These are phyloP conservation scores for Salvia splendens DNA, from an alignment of 257 asterid genomes.

Conservation along the genomic window DNA sequence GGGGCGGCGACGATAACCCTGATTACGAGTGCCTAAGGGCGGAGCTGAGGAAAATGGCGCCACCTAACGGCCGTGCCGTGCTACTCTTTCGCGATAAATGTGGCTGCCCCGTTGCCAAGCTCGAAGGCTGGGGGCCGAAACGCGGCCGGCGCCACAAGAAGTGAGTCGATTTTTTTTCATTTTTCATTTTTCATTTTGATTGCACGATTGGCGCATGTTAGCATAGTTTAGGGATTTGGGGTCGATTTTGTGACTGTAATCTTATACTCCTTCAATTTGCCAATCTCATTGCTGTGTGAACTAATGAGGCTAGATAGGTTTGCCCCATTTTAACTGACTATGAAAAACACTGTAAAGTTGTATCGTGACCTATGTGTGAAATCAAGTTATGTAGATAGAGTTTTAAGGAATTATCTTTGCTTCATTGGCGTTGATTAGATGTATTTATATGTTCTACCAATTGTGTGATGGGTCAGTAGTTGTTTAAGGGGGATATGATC, in stretches of 20 bases:
- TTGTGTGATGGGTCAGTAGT: background rate
- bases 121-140: slow-evolving; percentile 80
- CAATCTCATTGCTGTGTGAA: too few species aligned
- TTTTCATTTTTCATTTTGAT: background rate
- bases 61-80: slow-evolving; percentile 83
- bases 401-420: too few species aligned
- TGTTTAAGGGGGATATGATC: slow-evolving; percentile 17
- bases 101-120: slow-evolving; percentile 81
- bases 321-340: background rate
- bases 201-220: slow-evolving; percentile 8
- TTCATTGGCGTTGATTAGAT: background rate
- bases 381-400: background rate
- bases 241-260: background rate
- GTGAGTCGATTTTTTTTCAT: slow-evolving; percentile 57
- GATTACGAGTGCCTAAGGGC: slow-evolving; percentile 80
- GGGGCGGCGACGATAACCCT: slow-evolving; percentile 65
- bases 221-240: background rate
- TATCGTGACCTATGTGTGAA: background rate
- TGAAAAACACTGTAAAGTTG: background rate
- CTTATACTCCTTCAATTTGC: too few species aligned
- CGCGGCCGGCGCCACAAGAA: slow-evolving; percentile 76
- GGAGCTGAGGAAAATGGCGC: slow-evolving; percentile 92
- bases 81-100: slow-evolving; percentile 66
- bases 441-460: background rate
- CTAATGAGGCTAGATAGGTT: too few species aligned